Conservation (phyloP, 1,284 basidiomycete genomes). For the Leccinum angustisporum region DNA sequence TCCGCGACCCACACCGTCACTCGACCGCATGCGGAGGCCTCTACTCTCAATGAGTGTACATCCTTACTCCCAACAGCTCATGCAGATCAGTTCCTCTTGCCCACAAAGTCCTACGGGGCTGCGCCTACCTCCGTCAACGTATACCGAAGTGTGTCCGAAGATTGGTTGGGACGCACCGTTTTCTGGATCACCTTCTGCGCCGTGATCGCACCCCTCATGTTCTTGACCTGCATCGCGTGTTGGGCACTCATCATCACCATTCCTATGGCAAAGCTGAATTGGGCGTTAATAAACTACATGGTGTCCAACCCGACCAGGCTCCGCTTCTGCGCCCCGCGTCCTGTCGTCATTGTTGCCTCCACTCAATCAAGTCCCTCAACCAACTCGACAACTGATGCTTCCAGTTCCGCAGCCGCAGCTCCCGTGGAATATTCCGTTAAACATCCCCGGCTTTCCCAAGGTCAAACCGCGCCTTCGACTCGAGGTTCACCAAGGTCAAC, state of each 20-base stretch:
- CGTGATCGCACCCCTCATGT: conserved; percentile 87
- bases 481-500: conserved; percentile 75
- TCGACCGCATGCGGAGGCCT: conserved; percentile 32
- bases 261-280: conserved; percentile 97
- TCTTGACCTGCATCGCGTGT: conserved; percentile 83
- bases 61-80: conserved; percentile 39
- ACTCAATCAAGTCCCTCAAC: conserved; percentile 27
- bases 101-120: conserved; percentile 66
- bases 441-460: conserved; percentile 56
- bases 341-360: conserved; percentile 53
- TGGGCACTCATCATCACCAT: conserved; percentile 94
- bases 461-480: conserved; percentile 71
- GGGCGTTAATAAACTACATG: conserved; percentile 88
- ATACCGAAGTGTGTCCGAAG: conserved; percentile 40
- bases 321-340: conserved; percentile 84
- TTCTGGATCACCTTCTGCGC: conserved; percentile 80
- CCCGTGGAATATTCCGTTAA: conserved; percentile 52
- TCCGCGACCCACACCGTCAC: conserved; percentile 38
- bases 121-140: conserved; percentile 38
- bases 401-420: conserved; percentile 24
- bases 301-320: conserved; percentile 81
- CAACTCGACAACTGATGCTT: conserved; percentile 13
- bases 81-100: conserved; percentile 36
- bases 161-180: conserved; percentile 63
- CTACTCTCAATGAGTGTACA: conserved; percentile 38